These are phyloP conservation scores for Setaria viridis DNA, from an alignment of 202 grass and related monocot genomes.

Conservation along the genomic window DNA sequence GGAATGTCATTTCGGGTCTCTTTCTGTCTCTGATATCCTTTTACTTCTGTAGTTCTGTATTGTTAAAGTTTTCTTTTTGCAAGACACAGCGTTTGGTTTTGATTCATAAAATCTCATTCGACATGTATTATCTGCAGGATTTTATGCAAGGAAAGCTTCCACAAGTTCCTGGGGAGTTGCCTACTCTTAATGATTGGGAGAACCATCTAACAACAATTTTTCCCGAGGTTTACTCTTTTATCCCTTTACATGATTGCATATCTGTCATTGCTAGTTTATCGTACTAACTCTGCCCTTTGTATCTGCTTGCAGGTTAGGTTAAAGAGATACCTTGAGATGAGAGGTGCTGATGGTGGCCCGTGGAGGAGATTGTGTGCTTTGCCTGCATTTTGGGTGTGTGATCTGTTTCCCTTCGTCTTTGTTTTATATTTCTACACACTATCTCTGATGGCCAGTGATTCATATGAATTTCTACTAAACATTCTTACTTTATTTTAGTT, in stretches of 20 bases:
- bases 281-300: slow-evolving; percentile 20
- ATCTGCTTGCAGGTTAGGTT: slow-evolving; percentile 82
- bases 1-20: slow-evolving; percentile 95
- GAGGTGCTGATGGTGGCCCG: slow-evolving; percentile 96
- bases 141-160: slow-evolving; percentile 97
- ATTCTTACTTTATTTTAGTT: background rate
- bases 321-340: slow-evolving; percentile 99
- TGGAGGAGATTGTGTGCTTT: slow-evolving; percentile 97
- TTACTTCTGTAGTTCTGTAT: slow-evolving; percentile 20
- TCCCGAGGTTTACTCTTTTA: slow-evolving; percentile 71
- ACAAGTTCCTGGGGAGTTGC: slow-evolving; percentile 77
- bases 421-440: slow-evolving; percentile 3
- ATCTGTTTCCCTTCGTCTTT: slow-evolving; percentile 1
- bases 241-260: slow-evolving; percentile 22
- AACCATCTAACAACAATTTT: slow-evolving; percentile 99
- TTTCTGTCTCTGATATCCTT: slow-evolving; percentile 47
- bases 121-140: slow-evolving; percentile 69
- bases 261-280: background rate
- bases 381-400: slow-evolving; percentile 94
- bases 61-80: background rate
- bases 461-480: background rate
- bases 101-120: slow-evolving; percentile 40
- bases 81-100: slow-evolving; percentile 5
- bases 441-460: background rate
- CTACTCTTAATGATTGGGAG: slow-evolving; percentile 97